A percentile compares a stretch with the other conserved stretches of the same genome.
phyloP scores from a whole-genome alignment of 2,329 filamentous ascomycete genomes.

The Neofusicoccum parvum region DNA sequence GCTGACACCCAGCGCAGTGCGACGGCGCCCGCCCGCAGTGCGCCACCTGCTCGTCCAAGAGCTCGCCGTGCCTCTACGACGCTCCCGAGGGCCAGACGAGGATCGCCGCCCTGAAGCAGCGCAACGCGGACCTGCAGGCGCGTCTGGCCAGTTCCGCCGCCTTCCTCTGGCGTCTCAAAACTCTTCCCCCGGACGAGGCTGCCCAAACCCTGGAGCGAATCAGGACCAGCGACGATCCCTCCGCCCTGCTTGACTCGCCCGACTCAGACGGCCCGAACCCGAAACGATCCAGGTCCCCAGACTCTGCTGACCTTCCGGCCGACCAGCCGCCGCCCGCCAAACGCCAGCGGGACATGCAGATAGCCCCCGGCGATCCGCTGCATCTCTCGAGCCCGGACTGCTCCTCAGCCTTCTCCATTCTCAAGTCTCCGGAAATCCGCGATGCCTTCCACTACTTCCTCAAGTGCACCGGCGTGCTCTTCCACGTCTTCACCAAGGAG shows the following conservation, averaged over 20 bases:
- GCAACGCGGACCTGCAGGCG: not conserved
- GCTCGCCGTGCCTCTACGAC: not conserved
- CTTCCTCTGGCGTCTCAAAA: constrained; percentile 28
- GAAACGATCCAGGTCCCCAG: not conserved
- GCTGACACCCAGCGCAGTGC: not conserved
- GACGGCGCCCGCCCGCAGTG: not conserved
- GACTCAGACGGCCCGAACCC: not conserved
- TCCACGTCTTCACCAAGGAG: constrained; percentile 25
- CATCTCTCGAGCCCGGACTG: not conserved
- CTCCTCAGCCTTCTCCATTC: not conserved
- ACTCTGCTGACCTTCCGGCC: not conserved
- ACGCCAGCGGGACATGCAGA: not conserved
- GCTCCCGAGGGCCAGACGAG: constrained; percentile 15
- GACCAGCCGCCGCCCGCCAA: not conserved
- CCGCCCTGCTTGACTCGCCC: not conserved
- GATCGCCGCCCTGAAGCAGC: not conserved
- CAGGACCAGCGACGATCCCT: constrained; percentile 2
- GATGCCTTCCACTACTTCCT: constrained; percentile 26
- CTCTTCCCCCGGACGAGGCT: constrained; percentile 23
- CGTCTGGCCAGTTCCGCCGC: constrained; percentile 15
- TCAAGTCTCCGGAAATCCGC: not conserved
- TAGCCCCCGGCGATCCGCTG: not conserved
- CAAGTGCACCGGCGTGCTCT: constrained; percentile 26
- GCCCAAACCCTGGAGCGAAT: constrained; percentile 22
- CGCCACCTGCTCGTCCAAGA: not conserved